Base-by-base conservation (phyloP, 2,329 filamentous ascomycete species). In the Botrytis medusae region DNA sequence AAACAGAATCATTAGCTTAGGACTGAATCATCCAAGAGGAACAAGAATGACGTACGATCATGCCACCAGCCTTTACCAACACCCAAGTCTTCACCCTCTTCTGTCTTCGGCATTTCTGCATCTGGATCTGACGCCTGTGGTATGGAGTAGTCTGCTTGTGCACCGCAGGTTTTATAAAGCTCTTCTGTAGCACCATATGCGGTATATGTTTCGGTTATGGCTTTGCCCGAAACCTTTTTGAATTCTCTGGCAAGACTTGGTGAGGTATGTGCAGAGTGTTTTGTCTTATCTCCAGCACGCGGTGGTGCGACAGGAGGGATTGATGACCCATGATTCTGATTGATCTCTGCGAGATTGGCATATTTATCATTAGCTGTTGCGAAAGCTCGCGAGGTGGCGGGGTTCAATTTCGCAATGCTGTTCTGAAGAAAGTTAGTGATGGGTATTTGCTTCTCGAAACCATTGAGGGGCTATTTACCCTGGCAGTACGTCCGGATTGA, bases 11-110 rank as follows among this genome's bases (percentile, higher is more conserved):
- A 57, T 73, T 68, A 76, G 75, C 42, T 48, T n/a, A 29, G 48
- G 34, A 42, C n/a, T 18, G 54, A 4, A 25, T 18, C n/a, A 4
- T 12, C 57, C 65, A 34, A n/a, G 46, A 25, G 20, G 29, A 42
- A 34, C 29, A 25, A 29, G 32, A 0, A 37, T 57, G n/a, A 83
- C 87, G 72, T 85, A 96, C 94, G 89, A 79, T 90, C 86, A 82
- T 97, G 93, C 95, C 95, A 98, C 86, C 91, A 92, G 20, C 91
- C 90, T 37, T 87, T 86, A 5, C 91, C 91, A 37, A 89, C 85
- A 25, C 95, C 95, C 67, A 98, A 82, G 82, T 98, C 93, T 81
- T 97, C 93, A 14, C 94, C 95, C 46, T 92, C 90, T 71, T 89
- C 89, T 4, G 92, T 92, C 81, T 90, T 91, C 42, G 90, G 88